phyloP scores from a whole-genome alignment of 345 rosid species.

The Carallia pectinifolia region DNA sequence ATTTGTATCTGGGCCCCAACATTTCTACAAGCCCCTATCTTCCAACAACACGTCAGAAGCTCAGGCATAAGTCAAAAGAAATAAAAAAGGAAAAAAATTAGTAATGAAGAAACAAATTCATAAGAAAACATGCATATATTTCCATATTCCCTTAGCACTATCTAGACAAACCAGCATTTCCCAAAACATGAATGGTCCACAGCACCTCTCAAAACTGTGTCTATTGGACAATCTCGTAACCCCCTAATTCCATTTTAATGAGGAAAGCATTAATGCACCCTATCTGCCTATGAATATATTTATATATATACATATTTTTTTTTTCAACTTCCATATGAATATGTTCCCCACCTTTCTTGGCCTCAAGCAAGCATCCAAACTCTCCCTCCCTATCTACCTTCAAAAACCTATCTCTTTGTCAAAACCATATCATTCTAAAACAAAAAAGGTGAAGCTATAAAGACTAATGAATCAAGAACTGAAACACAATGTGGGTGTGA shows the following conservation, averaged over 20 bases:
- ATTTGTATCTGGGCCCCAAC: slow-evolving; percentile 32
- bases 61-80: slow-evolving; percentile 16
- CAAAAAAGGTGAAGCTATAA: neutral
- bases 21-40: slow-evolving; percentile 19
- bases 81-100: neutral
- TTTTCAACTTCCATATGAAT: slow-evolving; percentile 56
- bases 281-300: slow-evolving; percentile 24
- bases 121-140: slow-evolving; percentile 12
- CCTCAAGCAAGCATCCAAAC: slow-evolving; percentile 20
- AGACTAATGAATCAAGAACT: slow-evolving; percentile 5
- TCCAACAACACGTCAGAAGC: slow-evolving; percentile 28
- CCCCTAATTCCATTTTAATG: slow-evolving; percentile 23
- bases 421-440: slow-evolving; percentile 3
- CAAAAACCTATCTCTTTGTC: slow-evolving; percentile 25
- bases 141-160: slow-evolving; percentile 32
- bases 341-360: slow-evolving; percentile 73
- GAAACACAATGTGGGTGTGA: slow-evolving; percentile 3
- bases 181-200: slow-evolving; percentile 42
- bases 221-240: slow-evolving; percentile 31
- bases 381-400: slow-evolving; percentile 15
- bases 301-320: neutral
- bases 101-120: neutral
- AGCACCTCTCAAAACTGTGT: slow-evolving; percentile 25
- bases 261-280: slow-evolving; percentile 42
- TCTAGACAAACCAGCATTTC: slow-evolving; percentile 36